Evolutionary conservation across 352 stramenopile genomes (phyloP), one percentile per base, ranked within the genome.

Genomic region (Phytophthora hibernalis): DNA sequence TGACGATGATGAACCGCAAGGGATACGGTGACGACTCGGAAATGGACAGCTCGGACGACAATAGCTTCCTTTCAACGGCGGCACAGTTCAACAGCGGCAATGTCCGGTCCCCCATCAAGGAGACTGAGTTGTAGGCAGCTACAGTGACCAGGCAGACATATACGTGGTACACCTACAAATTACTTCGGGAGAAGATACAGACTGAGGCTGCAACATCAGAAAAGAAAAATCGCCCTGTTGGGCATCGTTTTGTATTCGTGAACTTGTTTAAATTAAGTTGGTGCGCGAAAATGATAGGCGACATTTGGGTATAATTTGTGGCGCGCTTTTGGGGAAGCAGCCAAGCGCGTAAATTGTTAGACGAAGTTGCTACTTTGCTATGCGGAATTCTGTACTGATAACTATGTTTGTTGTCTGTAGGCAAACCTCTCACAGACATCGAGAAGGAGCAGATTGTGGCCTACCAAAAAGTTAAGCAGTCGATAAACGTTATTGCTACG

Each of bases 1-100:
- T 95, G 48, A 70, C 68, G 24, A 96, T 97, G 87, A 97, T 97
- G 90, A 76, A 93, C 70, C 85, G 87, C 59, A 90, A 92, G 78
- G 84, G 84, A 55, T 91, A 89, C 55, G 84, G 84, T 13, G 87
- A 95, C 11, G 87, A 96, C 54, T 89, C 82, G 8, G 83, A 91
- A 40, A 82, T 73, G 53, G 76, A 79, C n/a, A 90, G 79, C 66
- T 60, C 77, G 66, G 84, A 92, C 63, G 62, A 87, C n/a, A 80
- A 61, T 16, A 67, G 65, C 52, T 90, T 85, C 61, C 75, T 91
- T 47, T 75, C 80, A n/a, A n/a, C n/a, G 16, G 67, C 74, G 24
- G 74, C 73, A 55, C 65, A 83, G 16, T 85, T 61, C 54, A 69
- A 64, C 28, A 62, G 62, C 42, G 76, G 45, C 28, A 60, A 62